Evolutionary conservation across 805 yeast genomes (phyloP).

Genomic region (Zygosaccharomyces pseudorouxii): DNA sequence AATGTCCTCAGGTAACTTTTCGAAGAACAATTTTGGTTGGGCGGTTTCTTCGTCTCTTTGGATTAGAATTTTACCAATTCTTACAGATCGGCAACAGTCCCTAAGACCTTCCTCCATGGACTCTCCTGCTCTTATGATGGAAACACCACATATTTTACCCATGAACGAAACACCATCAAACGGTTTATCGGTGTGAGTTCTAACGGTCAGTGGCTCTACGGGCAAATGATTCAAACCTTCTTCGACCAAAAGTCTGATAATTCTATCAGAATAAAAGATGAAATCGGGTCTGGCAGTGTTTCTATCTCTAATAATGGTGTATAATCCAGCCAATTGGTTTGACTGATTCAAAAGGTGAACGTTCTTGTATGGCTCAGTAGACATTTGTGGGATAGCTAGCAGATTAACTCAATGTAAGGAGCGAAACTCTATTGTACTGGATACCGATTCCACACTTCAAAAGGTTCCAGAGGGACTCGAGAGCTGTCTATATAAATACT

Average conservation of each 20-base stretch:
- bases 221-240: conserved; percentile 94
- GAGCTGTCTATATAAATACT: not conserved
- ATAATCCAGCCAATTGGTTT: conserved; percentile 81
- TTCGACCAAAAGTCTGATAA: conserved; percentile 88
- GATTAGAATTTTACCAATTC: conserved; percentile 93
- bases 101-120: conserved; percentile 98
- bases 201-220: conserved; percentile 60
- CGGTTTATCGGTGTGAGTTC: conserved; percentile 69
- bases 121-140: conserved; percentile 98
- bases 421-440: not conserved
- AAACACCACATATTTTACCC: conserved; percentile 97
- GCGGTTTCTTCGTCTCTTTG: conserved; percentile 99
- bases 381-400: conserved; percentile 18
- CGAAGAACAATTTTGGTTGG: conserved; percentile 83
- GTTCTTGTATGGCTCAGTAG: conserved; percentile 38
- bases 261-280: conserved; percentile 91
- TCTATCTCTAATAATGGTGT: conserved; percentile 83
- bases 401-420: not conserved
- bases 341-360: conserved; percentile 78
- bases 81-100: conserved; percentile 93
- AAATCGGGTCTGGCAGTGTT: conserved; percentile 84
- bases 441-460: too few relatives aligned
- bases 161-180: conserved; percentile 75
- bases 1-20: conserved; percentile 90
- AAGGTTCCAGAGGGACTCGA: not conserved